Conservation (phyloP, 1,139 yeast species). For the Hemisphaericaspora xylanilytica region DNA sequence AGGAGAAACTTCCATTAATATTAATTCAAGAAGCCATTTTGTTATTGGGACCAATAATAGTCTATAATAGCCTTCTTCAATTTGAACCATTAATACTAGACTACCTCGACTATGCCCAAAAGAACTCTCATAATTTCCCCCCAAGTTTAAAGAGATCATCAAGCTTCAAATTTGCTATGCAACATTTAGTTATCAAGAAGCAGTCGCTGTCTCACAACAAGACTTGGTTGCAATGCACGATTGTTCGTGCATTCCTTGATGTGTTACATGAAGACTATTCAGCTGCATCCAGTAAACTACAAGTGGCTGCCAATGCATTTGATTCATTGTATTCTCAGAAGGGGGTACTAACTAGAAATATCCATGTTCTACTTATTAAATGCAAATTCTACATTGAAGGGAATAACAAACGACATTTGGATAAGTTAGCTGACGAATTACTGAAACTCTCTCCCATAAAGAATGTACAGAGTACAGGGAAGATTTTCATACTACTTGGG, state of each 20-base stretch:
- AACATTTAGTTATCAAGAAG: not conserved
- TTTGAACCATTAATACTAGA: slow-evolving; percentile 12
- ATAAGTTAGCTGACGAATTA: not conserved
- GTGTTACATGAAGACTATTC: slow-evolving; percentile 13
- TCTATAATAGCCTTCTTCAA: slow-evolving; percentile 10
- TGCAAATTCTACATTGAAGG: not conserved
- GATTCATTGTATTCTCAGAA: not conserved
- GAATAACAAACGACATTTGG: not conserved
- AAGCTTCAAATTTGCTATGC: not conserved
- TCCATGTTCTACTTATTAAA: not conserved
- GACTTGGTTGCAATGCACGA: slow-evolving; percentile 1
- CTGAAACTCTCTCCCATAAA: not conserved
- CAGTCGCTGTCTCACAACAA: not conserved
- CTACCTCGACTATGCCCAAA: slow-evolving; percentile 6
- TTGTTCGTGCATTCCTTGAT: slow-evolving; percentile 12
- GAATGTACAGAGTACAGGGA: not conserved
- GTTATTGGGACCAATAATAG: slow-evolving; percentile 11
- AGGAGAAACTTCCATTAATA: slow-evolving; percentile 7
- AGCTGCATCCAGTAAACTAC: slow-evolving; percentile 9
- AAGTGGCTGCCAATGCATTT: not conserved
- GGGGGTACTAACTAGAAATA: not conserved
- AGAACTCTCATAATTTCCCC: too few species aligned
- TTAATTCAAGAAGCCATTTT: slow-evolving; percentile 11
- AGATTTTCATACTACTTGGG: not conserved
- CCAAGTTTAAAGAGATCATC: not conserved